phyloP scores from a whole-genome alignment of 1,284 basidiomycete species.

The Pascua sp. region DNA sequence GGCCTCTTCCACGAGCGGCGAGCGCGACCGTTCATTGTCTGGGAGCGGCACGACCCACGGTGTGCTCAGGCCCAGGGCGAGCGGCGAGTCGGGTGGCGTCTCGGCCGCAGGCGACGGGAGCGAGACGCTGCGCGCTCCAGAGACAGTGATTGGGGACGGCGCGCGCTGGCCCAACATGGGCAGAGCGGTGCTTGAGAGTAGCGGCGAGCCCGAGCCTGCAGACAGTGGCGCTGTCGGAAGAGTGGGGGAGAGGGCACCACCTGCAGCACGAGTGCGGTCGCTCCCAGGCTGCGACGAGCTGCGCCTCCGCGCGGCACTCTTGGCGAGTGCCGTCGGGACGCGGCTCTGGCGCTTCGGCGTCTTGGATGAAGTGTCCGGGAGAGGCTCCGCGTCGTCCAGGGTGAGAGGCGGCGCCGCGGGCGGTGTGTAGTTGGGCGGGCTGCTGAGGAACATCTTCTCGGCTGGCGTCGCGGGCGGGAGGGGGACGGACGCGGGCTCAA shows the following conservation, averaged over 20 bases:
- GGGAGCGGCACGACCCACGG: slow-evolving; percentile 2
- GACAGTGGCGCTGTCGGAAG: background rate
- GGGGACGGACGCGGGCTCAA: no score
- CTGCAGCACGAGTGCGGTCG: background rate
- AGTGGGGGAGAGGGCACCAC: background rate
- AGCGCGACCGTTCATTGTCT: no score
- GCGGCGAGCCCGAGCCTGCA: no score
- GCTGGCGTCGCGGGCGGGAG: no score
- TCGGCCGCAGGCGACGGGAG: background rate
- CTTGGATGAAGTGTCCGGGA: background rate
- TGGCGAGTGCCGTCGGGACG: slow-evolving; percentile 1
- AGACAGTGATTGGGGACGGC: no score
- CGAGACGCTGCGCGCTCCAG: no score
- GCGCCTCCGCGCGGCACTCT: background rate
- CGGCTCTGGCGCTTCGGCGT: background rate
- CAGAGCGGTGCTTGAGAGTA: no score
- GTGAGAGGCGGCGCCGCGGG: background rate
- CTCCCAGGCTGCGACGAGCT: background rate
- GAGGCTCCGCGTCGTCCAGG: background rate
- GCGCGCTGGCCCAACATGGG: no score
- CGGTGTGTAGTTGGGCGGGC: background rate
- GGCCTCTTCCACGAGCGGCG: no score
- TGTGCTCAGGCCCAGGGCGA: background rate
- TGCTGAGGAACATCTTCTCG: no score
- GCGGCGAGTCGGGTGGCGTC: slow-evolving; percentile 2